phyloP scores from a whole-genome alignment of 345 rosid species.

The Fremontodendron californicum region DNA sequence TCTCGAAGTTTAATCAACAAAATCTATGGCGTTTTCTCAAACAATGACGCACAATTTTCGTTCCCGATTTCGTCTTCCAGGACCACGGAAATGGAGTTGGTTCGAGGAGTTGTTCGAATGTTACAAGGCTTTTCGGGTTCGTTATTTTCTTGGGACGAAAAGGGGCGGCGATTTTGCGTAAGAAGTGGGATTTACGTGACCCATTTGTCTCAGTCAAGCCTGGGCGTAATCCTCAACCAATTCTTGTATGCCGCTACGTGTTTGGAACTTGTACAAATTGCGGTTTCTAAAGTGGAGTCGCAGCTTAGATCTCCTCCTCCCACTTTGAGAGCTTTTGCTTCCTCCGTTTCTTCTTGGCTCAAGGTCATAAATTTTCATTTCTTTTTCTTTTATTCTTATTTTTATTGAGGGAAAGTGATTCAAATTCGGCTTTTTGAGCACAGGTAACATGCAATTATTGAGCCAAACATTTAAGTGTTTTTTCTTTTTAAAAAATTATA shows the following conservation, averaged over 20 bases:
- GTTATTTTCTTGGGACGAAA: conserved; percentile 58
- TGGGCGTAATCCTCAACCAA: conserved; percentile 50
- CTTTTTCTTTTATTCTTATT: neutral
- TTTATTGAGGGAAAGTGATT: neutral
- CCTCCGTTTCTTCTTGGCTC: conserved; percentile 66
- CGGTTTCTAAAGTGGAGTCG: conserved; percentile 34
- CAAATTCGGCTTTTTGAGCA: neutral
- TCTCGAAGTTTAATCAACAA: conserved; percentile 31
- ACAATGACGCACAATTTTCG: conserved; percentile 35
- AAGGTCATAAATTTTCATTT: conserved; percentile 34
- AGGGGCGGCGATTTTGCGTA: conserved; percentile 34
- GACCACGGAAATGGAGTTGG: conserved; percentile 61
- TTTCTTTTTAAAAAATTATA: neutral
- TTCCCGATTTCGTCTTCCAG: conserved; percentile 35
- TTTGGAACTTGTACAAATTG: conserved; percentile 59
- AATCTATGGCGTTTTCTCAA: conserved; percentile 32
- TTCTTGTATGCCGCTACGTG: conserved; percentile 73
- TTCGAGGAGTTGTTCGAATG: conserved; percentile 60
- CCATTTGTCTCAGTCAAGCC: conserved; percentile 68
- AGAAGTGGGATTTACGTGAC: conserved; percentile 52
- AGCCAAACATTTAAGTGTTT: neutral
- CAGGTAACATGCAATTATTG: neutral
- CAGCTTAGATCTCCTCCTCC: conserved; percentile 41
- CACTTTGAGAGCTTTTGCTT: conserved; percentile 72
- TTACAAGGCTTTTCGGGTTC: conserved; percentile 76